Evolutionary conservation across 306 rosid species (phyloP), one percentile per base, ranked within the genome.

Genomic region (peach (Prunus persica)): DNA sequence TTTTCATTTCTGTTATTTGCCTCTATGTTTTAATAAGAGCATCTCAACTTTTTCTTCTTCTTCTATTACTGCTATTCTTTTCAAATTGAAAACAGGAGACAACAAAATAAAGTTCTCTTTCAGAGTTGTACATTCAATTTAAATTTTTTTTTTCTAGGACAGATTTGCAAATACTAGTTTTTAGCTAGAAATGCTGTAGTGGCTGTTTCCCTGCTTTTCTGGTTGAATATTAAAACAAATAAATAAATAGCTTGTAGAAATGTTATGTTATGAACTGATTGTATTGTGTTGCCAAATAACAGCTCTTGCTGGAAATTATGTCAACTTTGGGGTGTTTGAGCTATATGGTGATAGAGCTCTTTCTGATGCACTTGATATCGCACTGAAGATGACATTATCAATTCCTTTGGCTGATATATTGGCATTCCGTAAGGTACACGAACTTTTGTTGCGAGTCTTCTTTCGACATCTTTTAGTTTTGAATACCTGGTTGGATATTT

Each of bases 281-380:
- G 54, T 75, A 41, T 55, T 50, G 14, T 78, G 20, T 80, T 32
- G 10, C 63, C 69, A 69, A 80, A 70, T 85, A 78, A 82, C 91
- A 95, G 98, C 98, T 65, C 97, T 95, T 81, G 81, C 96, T 78
- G 98, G 98, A 82, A 95, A 95, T 72, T 95, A 95, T 84, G 97
- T 92, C 81, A 95, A 95, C 91, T 92, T 95, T 79, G 98, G 98
- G 25, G 98, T 95, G 73, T 95, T 95, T 88, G 98, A 95, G 76
- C 86, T 95, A 73, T 95, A 95, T 58, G 98, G 98, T 34, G 98
- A 95, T 82, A 84, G 92, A 84, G 98, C 98, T 51, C 92, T 95
- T 70, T 87, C 96, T 62, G 96, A 95, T 61, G 98, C 86, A 12
- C 96, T 92, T 50, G 96, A 92, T 84, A 88, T 93, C 85, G 88